Base-by-base conservation (phyloP, 345 rosid species). In the Hevea brasiliensis region DNA sequence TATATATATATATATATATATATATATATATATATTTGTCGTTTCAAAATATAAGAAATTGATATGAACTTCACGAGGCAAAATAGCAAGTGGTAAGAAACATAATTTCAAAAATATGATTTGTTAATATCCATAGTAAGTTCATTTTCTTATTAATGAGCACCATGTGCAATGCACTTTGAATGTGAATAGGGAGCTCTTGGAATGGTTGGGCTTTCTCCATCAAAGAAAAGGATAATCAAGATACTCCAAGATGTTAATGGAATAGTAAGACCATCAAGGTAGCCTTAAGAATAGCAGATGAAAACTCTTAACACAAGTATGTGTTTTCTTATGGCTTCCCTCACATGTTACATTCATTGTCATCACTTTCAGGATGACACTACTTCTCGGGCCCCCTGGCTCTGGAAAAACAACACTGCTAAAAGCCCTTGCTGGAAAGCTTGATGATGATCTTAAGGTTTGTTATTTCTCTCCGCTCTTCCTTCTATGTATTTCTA, bases 301-400 rank as follows among this genome's bases (percentile, higher is more conserved):
- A 13, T 15, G 21, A 45, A 47, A 26, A 26, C 29, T 32, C 37
- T 14, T 15, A 47, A 50, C 6, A 50, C 13, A 26, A 69, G 24
- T 24, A 40, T 1, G 40, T 27, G 9, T 10, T 4, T 18, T 4
- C 13, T 29, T 3, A 44, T 17, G 40, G 15, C 9, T 44, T 15
- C 3, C 37, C 48, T 20, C 13, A 8, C 2, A 6, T 37, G 14
- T 12, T 13, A 17, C 32, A 20, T 12, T 15, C 40, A 47, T 35
- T 32, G 5, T 1, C 32, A 21, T 29, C 21, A 35, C n/a, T 68
- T 74, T 61, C 75, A 79, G 86, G 72, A 58, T 83, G 82, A 73
- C 86, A 11, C 70, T 83, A 60, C 86, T 83, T 72, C 76, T 83
- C 0, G 86, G 86, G 56, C 86, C 86, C 20, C 86, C 86, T 3